Percentiles rank a stretch among this genome's conserved stretches.
These are phyloP conservation scores for Ustilago hordei DNA, from an alignment of 1,284 basidiomycete species.

Conservation along the genomic window DNA sequence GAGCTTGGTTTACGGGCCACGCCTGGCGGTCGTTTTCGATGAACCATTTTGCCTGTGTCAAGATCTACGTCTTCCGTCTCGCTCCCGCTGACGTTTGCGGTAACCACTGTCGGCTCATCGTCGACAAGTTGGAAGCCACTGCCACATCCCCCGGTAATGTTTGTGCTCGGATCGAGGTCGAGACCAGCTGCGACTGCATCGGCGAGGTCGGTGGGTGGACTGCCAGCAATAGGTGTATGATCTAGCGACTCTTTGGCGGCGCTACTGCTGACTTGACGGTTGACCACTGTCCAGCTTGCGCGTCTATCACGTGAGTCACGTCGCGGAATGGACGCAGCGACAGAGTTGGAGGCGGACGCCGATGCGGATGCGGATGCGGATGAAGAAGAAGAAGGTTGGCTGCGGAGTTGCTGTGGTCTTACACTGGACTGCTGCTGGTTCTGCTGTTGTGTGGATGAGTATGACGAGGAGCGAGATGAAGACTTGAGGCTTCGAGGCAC, in stretches of 20 bases:
- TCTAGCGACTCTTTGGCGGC: constrained; percentile 23
- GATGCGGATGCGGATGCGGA: constrained; percentile 5
- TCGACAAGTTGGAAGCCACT: constrained; percentile 45
- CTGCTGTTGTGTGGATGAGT: constrained; percentile 25
- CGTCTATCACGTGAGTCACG: constrained; percentile 14
- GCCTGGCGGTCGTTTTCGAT: constrained; percentile 18
- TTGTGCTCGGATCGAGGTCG: constrained; percentile 17
- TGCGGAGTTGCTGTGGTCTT: constrained; percentile 15
- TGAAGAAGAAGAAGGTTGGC: constrained; percentile 19
- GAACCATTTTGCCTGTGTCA: constrained; percentile 37
- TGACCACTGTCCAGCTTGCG: constrained; percentile 57
- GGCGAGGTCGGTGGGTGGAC: constrained; percentile 46
- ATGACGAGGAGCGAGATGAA: constrained; percentile 38
- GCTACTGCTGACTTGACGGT: constrained; percentile 15
- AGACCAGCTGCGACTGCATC: constrained; percentile 32
- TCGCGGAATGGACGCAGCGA: constrained; percentile 12
- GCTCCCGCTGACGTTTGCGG: constrained; percentile 21
- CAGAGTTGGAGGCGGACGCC: constrained; percentile 8
- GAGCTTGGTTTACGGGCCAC: constrained; percentile 28
- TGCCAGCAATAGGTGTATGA: constrained; percentile 47
- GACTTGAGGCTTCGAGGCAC: constrained; percentile 41
- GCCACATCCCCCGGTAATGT: constrained; percentile 11
- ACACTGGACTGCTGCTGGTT: constrained; percentile 12
- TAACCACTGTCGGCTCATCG: constrained; percentile 18
- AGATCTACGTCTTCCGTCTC: constrained; percentile 45